Evolutionary conservation across 345 rosid genomes (phyloP), one percentile per base, ranked within the genome.

Genomic region (Odontarrhena argentea): DNA sequence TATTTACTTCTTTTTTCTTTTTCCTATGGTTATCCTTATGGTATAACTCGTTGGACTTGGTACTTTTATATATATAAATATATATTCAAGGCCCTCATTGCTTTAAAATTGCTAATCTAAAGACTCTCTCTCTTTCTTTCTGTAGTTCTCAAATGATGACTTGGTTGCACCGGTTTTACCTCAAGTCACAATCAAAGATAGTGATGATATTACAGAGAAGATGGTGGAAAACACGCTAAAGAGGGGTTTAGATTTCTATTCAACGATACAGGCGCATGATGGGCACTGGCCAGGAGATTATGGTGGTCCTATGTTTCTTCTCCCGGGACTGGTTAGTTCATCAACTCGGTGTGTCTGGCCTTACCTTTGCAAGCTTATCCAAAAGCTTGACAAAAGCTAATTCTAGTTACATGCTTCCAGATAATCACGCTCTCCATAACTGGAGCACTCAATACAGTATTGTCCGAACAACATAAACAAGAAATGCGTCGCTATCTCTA

Each of bases 261-360:
- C 99, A 47, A 77, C 83, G 36, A 67, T 91, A 24, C 97, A 91
- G 78, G 96, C 95, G 2, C 79, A 82, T 44, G 99, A 94, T 49
- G 99, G 96, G 32, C 97, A 94, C 67, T 94, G 99, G 99, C 89
- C 96, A 0, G 97, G 99, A n/a, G 99, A 94, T 78, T 94, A 94
- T 79, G 97, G 96, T 25, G 99, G 99, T 65, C 97, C 99, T 48
- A 87, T 91, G 97, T 94, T 94, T 81, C 96, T 91, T 40, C 71
- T 94, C 80, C 99, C 97, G 18, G 97, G 97, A 51, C 77, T 91
- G 87, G 97, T 91, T 69, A 52, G 82, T 76, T 51, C 60, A 55
- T 46, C 40, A 22, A 37, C 24, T 44, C 61, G 1, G n/a, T 54
- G 25, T 38, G n/a, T n/a, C 50, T 40, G 12, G 22, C 34, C 12